Evolutionary conservation across 2,329 filamentous ascomycete genomes (phyloP).

Genomic region (Rachicladosporium sp.): DNA sequence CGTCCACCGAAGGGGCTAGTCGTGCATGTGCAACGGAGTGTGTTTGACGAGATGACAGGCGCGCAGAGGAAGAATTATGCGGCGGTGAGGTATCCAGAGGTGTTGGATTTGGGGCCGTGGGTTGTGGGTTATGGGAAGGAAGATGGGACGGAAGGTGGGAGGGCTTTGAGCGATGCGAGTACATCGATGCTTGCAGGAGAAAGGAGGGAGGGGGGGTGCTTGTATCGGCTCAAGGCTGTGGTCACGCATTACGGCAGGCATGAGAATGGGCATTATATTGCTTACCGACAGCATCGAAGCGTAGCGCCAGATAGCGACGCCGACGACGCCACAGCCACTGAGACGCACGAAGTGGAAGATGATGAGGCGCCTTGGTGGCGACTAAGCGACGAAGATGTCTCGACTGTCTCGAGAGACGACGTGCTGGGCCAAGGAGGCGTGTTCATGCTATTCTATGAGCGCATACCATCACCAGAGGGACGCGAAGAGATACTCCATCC

Average conservation of each 20-base stretch:
- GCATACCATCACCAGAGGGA: conserved; percentile 16
- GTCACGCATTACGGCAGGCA: conserved; percentile 84
- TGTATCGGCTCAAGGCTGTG: conserved; percentile 71
- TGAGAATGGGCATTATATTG: conserved; percentile 92
- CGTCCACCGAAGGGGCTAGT: conserved; percentile 68
- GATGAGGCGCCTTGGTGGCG: conserved; percentile 63
- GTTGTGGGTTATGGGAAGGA: conserved; percentile 43
- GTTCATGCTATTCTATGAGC: conserved; percentile 97
- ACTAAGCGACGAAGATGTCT: conserved; percentile 79
- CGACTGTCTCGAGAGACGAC: conserved; percentile 56
- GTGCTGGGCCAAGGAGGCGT: conserved; percentile 69
- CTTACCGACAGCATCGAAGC: conserved; percentile 48
- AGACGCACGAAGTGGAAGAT: conserved; percentile 4
- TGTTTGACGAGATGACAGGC: conserved; percentile 76
- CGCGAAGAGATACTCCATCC: not conserved
- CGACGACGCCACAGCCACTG: conserved; percentile 6
- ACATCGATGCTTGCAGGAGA: conserved; percentile 59
- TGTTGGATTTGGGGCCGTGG: conserved; percentile 72
- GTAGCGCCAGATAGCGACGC: conserved; percentile 14
- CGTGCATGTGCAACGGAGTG: conserved; percentile 81
- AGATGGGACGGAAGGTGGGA: conserved; percentile 1
- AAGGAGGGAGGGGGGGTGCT: conserved; percentile 25
- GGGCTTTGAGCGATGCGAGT: conserved; percentile 42
- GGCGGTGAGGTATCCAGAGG: conserved; percentile 60
- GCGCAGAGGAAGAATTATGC: conserved; percentile 74